Evolutionary conservation across 352 stramenopile genomes (phyloP), one percentile per base, ranked within the genome.

Genomic region (Pythium sp.): DNA sequence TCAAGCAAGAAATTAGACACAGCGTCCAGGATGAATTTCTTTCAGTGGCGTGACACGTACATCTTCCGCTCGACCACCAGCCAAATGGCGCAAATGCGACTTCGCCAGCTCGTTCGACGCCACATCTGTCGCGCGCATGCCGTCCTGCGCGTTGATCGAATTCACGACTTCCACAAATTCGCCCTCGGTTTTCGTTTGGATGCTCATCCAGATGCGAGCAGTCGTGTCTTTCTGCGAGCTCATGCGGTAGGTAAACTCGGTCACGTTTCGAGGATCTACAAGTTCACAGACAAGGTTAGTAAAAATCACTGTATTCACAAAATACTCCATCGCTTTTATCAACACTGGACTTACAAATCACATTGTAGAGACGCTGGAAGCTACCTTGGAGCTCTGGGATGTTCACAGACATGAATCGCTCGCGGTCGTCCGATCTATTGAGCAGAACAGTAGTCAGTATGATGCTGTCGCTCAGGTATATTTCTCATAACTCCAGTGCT

Each of bases 211-310:
- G 47, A 99, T 96, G 67, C 96, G 93, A 5, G 97, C 96, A 51
- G 87, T 74, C 5, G 78, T 78, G 63, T 92, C 83, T 18, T 76
- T 68, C 56, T 95, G 76, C 5, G 79, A 89, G 65, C 81, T 81
- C 78, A 98, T 93, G 65, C 97, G 86, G 79, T 99, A 99, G 6
- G 93, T 98, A 71, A 99, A 99, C 82, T 99, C 98, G 15, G 98
- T 99, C 65, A 96, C 81, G 38, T 94, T 94, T 67, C 84, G 73
- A 24, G 86, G 86, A 65, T 89, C 86, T 93, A 62, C 53, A 64
- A 7, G 49, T 5, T 22, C 56, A 32, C 15, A 47, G 12, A 15
- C 11, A 49, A 47, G 8, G 20, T n/a, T 47, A 26, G 56, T 61
- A 61, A 61, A 28, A 5, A 26, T 38, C 24, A 22, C 24, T 28